Base-by-base conservation (phyloP, 768 basidiomycete genomes). In the Suillus alpinus region DNA sequence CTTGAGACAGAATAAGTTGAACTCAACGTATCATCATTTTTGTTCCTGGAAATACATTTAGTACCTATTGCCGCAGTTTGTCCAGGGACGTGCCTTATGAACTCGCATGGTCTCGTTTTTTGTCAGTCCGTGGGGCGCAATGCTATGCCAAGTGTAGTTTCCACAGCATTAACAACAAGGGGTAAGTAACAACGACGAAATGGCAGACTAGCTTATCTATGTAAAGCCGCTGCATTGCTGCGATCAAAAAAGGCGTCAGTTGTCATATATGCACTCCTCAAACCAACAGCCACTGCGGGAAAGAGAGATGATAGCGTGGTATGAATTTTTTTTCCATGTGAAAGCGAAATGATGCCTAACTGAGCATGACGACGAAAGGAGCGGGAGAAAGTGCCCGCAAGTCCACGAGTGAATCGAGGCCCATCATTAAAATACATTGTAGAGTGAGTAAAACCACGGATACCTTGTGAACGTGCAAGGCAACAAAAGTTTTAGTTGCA, bases 311-410 rank as follows among this genome's bases (percentile, higher is more conserved):
- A 51, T 32, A 3, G 23, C 52, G 36, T 53, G 52, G 52, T 37
- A 53, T 53, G 23, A 16, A 23, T 2, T 37, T 6, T 23, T 37
- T 37, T 6, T 23, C 23, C 36, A 37, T 53, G 36, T 26, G 52
- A 53, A 53, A 53, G 52, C 1, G 16, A 53, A 53, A 37, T 18
- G 36, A 55, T 55, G 26, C 53, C 53, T 18, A 55, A 55, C 14
- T 55, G 23, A 37, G 52, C 16, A 36, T 55, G 52, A 55, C 53
- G 36, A 55, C 53, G 37, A 40, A 53, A 23, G 16, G 52, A 39
- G 36, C 53, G 53, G 53, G 53, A 18, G 16, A 39, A 39, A 55
- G 16, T 26, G 53, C 23, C 53, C 53, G 44, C 4, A 44, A 12
- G 10, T 23, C 20, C 20, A 18, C 20, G 53, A 39, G 36, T 13